Percentiles rank a stretch among this genome's conserved stretches.
These are phyloP conservation scores for Ceratobasidium theobromae DNA, from an alignment of 1,284 basidiomycete species.

Conservation along the genomic window DNA sequence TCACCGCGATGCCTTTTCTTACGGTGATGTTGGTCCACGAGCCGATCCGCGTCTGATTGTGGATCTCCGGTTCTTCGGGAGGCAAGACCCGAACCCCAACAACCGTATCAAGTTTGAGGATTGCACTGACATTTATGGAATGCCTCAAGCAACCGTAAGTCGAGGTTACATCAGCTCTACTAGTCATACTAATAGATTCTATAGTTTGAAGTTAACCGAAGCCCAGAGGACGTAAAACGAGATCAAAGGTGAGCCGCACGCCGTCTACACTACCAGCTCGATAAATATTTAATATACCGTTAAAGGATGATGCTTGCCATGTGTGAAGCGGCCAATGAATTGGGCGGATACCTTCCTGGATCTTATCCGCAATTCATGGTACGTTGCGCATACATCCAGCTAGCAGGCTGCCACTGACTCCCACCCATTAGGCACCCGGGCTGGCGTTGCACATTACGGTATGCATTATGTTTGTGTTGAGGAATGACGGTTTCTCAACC, in stretches of 20 bases:
- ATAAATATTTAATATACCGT: not conserved
- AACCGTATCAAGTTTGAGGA: conserved; percentile 40
- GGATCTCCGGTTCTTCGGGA: conserved; percentile 40
- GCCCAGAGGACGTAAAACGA: not conserved
- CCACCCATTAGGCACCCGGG: not conserved
- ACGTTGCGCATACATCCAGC: not conserved
- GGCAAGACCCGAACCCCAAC: conserved; percentile 30
- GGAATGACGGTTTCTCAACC: not conserved
- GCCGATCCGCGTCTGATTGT: conserved; percentile 39
- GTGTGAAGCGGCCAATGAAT: not conserved
- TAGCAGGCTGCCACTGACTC: not conserved
- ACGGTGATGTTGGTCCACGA: conserved; percentile 40
- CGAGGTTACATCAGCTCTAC: conserved; percentile 37
- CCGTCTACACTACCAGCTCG: not conserved
- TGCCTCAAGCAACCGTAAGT: conserved; percentile 44
- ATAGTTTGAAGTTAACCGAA: conserved; percentile 3
- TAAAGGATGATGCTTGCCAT: conserved; percentile 27
- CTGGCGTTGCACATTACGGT: conserved; percentile 21
- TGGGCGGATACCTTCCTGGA: conserved; percentile 25
- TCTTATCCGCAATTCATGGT: conserved; percentile 31
- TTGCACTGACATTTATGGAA: conserved; percentile 42
- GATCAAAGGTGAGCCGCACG: conserved; percentile 5
- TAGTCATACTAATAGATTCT: conserved; percentile 46
- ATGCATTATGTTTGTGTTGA: not conserved
- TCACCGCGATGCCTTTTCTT: conserved; percentile 44